Evolutionary conservation across 768 basidiomycete genomes (phyloP).

Genomic region (Hypsizygus marmoreus): DNA sequence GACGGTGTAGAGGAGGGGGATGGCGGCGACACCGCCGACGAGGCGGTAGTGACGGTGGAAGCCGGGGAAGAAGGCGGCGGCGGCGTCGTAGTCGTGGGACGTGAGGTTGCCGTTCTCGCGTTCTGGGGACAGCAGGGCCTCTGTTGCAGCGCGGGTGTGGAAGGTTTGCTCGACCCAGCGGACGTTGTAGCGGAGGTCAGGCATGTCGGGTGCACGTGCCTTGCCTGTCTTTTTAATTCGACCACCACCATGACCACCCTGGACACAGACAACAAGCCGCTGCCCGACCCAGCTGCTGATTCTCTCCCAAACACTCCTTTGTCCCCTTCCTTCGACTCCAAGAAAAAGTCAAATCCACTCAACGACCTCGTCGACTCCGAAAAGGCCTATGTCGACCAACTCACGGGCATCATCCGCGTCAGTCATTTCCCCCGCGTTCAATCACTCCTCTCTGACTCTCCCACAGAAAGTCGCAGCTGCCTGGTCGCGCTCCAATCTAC

Average conservation of each 20-base stretch:
- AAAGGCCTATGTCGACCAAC: conserved; percentile 85
- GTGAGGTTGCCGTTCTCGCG: conserved; percentile 52
- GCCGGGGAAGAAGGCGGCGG: conserved; percentile 54
- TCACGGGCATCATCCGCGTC: conserved; percentile 90
- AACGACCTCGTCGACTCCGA: conserved; percentile 94
- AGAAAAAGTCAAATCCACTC: conserved; percentile 79
- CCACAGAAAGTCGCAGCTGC: conserved; percentile 93
- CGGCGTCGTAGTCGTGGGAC: conserved; percentile 56
- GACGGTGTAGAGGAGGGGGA: conserved; percentile 20
- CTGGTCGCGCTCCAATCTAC: conserved; percentile 94
- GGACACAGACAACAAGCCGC: conserved; percentile 12
- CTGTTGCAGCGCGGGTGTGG: conserved; percentile 36
- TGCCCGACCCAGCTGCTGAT: conserved; percentile 37
- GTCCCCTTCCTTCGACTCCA: conserved; percentile 42
- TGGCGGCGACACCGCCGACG: conserved; percentile 8
- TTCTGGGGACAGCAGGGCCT: conserved; percentile 54
- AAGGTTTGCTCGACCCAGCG: conserved; percentile 47
- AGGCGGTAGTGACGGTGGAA: conserved; percentile 41
- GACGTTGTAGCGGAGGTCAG: conserved; percentile 30
- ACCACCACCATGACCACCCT: neutral
- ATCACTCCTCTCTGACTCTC: conserved; percentile 11
- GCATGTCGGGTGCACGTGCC: conserved; percentile 9
- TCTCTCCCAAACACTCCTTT: conserved; percentile 31
- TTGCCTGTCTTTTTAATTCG: neutral
- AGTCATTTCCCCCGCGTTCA: conserved; percentile 27